These are phyloP conservation scores for Apiospora hydei DNA, from an alignment of 2,329 filamentous ascomycete genomes.

Conservation along the genomic window DNA sequence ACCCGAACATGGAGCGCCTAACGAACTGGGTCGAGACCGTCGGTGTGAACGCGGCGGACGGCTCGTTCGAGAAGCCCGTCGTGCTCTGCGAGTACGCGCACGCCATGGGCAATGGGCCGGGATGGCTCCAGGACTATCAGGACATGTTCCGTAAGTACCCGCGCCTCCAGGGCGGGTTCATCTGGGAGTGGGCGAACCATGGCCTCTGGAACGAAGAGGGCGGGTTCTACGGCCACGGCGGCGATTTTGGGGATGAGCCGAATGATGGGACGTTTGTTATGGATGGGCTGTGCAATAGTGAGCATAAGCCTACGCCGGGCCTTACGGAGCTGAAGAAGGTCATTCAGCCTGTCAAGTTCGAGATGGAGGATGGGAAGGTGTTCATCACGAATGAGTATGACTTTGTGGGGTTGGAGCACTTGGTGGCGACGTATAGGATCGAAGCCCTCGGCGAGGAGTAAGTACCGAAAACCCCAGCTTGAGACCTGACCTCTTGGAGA, in stretches of 20 bases:
- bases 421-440: slow-evolving; percentile 52
- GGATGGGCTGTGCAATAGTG: slow-evolving; percentile 63
- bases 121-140: slow-evolving; percentile 72
- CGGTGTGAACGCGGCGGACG: slow-evolving; percentile 47
- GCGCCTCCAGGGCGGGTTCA: slow-evolving; percentile 70
- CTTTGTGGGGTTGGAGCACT: slow-evolving; percentile 53
- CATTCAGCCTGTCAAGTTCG: slow-evolving; percentile 60
- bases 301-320: slow-evolving; percentile 64
- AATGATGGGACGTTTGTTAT: slow-evolving; percentile 69
- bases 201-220: slow-evolving; percentile 57
- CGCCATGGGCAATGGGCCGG: slow-evolving; percentile 79
- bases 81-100: slow-evolving; percentile 65
- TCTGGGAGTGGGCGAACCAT: slow-evolving; percentile 73
- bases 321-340: slow-evolving; percentile 64
- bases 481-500: no score
- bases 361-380: slow-evolving; percentile 46
- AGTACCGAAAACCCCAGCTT: slow-evolving; percentile 35
- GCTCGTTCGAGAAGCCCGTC: slow-evolving; percentile 62
- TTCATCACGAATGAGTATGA: slow-evolving; percentile 58
- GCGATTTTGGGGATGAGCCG: slow-evolving; percentile 64
- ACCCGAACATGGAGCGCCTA: slow-evolving; percentile 61
- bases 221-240: slow-evolving; percentile 63
- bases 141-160: slow-evolving; percentile 67
- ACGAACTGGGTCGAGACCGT: slow-evolving; percentile 52
- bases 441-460: slow-evolving; percentile 51